Percentiles rank a stretch among this genome's conserved stretches.
Conservation (phyloP, 306 rosid genomes). For the Acacia crassicarpa region DNA sequence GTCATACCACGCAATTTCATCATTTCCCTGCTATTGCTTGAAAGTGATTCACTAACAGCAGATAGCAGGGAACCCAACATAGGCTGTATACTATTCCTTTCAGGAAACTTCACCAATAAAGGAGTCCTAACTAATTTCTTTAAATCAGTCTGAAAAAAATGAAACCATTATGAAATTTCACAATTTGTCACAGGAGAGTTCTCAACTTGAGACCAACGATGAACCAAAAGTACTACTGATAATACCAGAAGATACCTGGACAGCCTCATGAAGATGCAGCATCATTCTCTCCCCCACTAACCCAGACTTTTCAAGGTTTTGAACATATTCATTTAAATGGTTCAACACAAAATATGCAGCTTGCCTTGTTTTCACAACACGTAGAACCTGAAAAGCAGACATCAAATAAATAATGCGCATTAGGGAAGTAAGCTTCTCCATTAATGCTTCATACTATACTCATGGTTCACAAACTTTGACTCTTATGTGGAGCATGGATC, state of each 20-base stretch:
- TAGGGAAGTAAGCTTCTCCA: conserved; percentile 12
- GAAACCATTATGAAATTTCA: conserved; percentile 9
- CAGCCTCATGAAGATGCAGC: conserved; percentile 91
- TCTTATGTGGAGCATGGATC: neutral
- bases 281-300: conserved; percentile 86
- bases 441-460: conserved; percentile 6
- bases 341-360: conserved; percentile 77
- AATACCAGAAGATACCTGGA: conserved; percentile 58
- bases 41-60: conserved; percentile 59
- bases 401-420: conserved; percentile 7
- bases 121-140: conserved; percentile 85
- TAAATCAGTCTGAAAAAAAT: conserved; percentile 70
- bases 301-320: conserved; percentile 85
- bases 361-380: conserved; percentile 91
- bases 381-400: conserved; percentile 60
- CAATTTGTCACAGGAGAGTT: conserved; percentile 1
- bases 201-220: conserved; percentile 16
- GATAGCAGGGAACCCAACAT: conserved; percentile 80
- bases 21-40: conserved; percentile 58
- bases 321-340: conserved; percentile 71
- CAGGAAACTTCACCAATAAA: conserved; percentile 73
- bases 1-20: conserved; percentile 70
- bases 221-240: conserved; percentile 1
- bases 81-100: conserved; percentile 54
- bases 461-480: neutral